Conservation (phyloP, 371 early-diverging fungal species). For the Mucor velutinosus region DNA sequence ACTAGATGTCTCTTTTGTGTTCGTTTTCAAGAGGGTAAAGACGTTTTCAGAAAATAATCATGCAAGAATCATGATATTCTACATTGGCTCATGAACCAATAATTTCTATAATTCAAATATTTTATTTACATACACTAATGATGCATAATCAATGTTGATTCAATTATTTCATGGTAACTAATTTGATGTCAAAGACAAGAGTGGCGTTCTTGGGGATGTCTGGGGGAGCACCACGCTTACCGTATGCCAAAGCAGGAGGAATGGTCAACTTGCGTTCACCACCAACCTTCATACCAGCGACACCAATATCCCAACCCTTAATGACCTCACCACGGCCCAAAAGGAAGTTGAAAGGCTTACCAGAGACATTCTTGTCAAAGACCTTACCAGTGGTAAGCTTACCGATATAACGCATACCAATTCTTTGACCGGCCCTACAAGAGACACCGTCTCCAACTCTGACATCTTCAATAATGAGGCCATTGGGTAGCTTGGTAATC, state of each 20-base stretch:
- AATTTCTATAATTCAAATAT: background rate
- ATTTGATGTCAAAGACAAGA: constrained; percentile 79
- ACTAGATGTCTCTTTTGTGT: no score
- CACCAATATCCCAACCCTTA: constrained; percentile 92
- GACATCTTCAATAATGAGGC: constrained; percentile 82
- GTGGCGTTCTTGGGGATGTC: constrained; percentile 89
- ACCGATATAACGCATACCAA: constrained; percentile 92
- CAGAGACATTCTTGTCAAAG: constrained; percentile 91
- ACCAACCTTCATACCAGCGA: constrained; percentile 90
- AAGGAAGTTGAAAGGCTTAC: constrained; percentile 88
- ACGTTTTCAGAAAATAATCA: no score
- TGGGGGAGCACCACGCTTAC: constrained; percentile 83
- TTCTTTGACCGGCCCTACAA: constrained; percentile 82
- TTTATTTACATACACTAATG: background rate
- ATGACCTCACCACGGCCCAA: constrained; percentile 94
- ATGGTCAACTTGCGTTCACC: constrained; percentile 90
- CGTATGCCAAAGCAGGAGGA: constrained; percentile 87
- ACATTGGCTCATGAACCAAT: background rate
- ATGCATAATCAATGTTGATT: background rate
- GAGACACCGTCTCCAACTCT: constrained; percentile 74
- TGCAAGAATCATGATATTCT: background rate
- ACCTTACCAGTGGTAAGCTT: constrained; percentile 89
- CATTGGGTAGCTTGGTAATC: constrained; percentile 62
- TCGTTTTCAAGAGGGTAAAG: no score
- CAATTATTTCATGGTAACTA: constrained; percentile 31